Evolutionary conservation across 805 yeast species (phyloP), one percentile per base, ranked within the genome.

Genomic region (Cyberlindnera petersonii): DNA sequence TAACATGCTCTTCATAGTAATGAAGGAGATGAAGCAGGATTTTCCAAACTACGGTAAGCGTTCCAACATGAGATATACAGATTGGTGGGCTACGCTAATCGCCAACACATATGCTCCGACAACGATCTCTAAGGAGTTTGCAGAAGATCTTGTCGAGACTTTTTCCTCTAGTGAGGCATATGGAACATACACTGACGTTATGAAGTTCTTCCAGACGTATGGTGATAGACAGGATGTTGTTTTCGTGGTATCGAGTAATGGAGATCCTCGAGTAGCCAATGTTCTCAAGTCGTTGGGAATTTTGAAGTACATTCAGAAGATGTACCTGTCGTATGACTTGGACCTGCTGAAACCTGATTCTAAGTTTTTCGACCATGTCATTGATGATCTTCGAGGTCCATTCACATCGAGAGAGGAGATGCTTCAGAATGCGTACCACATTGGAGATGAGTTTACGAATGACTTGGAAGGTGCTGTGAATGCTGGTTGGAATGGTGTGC

Each of bases 21-120:
- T 69, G 57, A 50, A 63, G 19, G 49, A 56, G 11, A 48, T 76
- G 48, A 55, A 60, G 24, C 24, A 31, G 6, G 37, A 60, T 43
- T 74, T 61, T 49, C 88, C 89, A 9, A 79, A 80, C 50, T 82
- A 78, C 52, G 91, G 91, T 1, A 77, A 76, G 44, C 32, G 41
- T 2, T 37, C 53, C 2, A 51, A 53, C 0, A 45, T 70, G 14
- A 44, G 60, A 0, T 62, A 69, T 4, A 49, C 53, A 4, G 53
- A 64, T 24, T 82, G 87, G 84, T 82, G 91, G 91, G 58, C 58
- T 30, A 59, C 65, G 21, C 56, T 82, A 24, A 66, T 80, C 1
- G 62, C 59, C 11, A 49, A 60, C 16, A 47, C 77, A 5, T 78
- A 75, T 48, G 49, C 56, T 5, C 62, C 77, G 2, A 30, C 37